phyloP scores from a whole-genome alignment of 768 basidiomycete genomes.

The Rhodotorula graminis region DNA sequence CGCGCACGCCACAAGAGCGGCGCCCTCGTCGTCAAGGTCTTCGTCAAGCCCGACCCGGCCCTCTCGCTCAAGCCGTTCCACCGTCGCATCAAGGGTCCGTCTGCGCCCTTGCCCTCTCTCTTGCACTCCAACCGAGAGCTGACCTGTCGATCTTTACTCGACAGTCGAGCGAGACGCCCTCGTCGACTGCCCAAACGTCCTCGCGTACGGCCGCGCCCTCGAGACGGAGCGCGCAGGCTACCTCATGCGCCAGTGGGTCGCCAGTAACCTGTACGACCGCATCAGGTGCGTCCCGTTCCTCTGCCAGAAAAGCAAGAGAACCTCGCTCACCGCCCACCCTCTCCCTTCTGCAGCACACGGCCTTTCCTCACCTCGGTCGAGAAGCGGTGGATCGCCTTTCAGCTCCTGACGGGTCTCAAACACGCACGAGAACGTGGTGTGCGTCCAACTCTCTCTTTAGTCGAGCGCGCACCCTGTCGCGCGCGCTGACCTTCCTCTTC shows the following conservation, averaged over 20 bases:
- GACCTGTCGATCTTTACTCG: not conserved
- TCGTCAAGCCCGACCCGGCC: constrained; percentile 87
- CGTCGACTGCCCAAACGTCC: constrained; percentile 76
- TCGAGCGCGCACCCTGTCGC: too few relatives aligned
- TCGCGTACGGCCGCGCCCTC: constrained; percentile 79
- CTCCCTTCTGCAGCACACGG: constrained; percentile 62
- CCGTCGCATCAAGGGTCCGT: constrained; percentile 65
- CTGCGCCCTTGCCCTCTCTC: not conserved
- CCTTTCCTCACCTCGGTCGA: constrained; percentile 86
- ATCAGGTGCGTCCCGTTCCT: constrained; percentile 63
- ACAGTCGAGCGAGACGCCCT: constrained; percentile 81
- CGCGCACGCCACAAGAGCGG: constrained; percentile 76
- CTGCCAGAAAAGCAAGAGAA: too few relatives aligned
- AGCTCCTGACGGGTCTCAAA: constrained; percentile 75
- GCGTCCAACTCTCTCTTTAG: constrained; percentile 20
- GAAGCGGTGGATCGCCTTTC: constrained; percentile 98
- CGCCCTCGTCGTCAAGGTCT: constrained; percentile 84
- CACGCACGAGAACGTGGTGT: constrained; percentile 70
- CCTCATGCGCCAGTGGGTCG: constrained; percentile 87
- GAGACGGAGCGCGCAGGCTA: constrained; percentile 97
- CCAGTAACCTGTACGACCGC: constrained; percentile 89
- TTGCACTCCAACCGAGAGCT: not conserved
- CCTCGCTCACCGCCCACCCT: not conserved
- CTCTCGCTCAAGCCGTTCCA: constrained; percentile 70
- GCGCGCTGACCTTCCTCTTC: too few relatives aligned